These are phyloP conservation scores for Prunus davidiana DNA, from an alignment of 306 rosid species.

Conservation along the genomic window DNA sequence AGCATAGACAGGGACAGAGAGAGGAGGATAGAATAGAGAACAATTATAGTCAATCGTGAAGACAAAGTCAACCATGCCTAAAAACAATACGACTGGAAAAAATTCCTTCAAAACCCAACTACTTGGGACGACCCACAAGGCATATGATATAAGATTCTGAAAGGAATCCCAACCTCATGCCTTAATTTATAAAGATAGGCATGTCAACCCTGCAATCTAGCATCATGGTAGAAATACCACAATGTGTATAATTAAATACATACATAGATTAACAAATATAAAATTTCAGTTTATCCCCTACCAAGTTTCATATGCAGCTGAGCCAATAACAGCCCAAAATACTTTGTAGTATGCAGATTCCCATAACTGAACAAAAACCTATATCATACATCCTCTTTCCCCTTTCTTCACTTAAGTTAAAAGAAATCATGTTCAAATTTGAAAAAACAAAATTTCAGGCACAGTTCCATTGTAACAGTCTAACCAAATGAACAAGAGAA, in stretches of 20 bases:
- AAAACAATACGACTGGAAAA: background rate
- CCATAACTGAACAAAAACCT: background rate
- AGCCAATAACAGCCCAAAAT: background rate
- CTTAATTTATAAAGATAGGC: background rate
- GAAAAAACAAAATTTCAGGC: background rate
- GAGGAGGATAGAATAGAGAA: no score
- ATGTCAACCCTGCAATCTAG: background rate
- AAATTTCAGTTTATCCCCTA: background rate
- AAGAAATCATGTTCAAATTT: background rate
- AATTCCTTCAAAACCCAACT: background rate
- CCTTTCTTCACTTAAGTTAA: background rate
- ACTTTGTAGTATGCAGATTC: background rate
- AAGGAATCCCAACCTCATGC: background rate
- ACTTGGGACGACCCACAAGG: background rate
- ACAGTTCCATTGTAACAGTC: background rate
- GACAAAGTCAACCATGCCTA: background rate
- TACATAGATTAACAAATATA: no score
- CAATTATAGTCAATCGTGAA: no score
- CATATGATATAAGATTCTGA: background rate
- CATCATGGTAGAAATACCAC: background rate
- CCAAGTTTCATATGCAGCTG: background rate
- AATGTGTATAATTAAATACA: background rate
- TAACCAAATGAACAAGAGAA: background rate
- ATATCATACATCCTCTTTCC: background rate
- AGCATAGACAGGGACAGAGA: no score